Evolutionary conservation across 306 rosid species (phyloP).

Genomic region (Abrus precatorius): DNA sequence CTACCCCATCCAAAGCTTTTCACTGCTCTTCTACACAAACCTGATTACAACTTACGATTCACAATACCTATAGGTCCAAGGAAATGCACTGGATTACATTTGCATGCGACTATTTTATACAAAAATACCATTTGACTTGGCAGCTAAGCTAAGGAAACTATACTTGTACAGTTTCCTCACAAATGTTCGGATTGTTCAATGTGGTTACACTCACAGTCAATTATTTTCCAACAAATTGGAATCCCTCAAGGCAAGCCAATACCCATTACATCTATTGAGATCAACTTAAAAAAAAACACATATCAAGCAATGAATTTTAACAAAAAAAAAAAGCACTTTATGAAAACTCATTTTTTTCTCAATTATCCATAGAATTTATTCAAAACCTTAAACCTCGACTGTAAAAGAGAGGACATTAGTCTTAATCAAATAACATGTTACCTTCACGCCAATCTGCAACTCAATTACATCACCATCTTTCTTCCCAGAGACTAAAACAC

Average conservation of each 20-base stretch:
- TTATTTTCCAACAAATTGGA: slow-evolving; percentile 14
- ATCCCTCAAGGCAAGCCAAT: not conserved
- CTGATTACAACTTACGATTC: not conserved
- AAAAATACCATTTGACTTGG: slow-evolving; percentile 1
- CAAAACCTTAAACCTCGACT: not conserved
- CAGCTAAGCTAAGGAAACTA: slow-evolving; percentile 5
- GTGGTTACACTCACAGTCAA: not conserved
- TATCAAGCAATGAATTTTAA: not conserved
- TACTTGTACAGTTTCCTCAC: not conserved
- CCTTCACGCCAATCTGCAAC: slow-evolving; percentile 96
- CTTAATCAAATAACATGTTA: slow-evolving; percentile 35
- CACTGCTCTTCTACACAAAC: not conserved
- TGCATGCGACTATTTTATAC: not conserved
- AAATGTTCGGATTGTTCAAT: not conserved
- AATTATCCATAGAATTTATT: not conserved
- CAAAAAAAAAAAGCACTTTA: not conserved
- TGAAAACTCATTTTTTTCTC: not conserved
- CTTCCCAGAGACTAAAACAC: slow-evolving; percentile 65
- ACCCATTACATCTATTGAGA: not conserved
- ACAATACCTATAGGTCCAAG: not conserved
- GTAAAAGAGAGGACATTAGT: not conserved
- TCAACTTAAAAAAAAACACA: not conserved
- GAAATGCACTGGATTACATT: not conserved
- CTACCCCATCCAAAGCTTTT: not conserved
- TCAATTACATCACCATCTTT: slow-evolving; percentile 73